Percentiles rank a stretch among this genome's conserved stretches.
phyloP scores from a whole-genome alignment of 768 basidiomycete genomes.

The Russula emetica region DNA sequence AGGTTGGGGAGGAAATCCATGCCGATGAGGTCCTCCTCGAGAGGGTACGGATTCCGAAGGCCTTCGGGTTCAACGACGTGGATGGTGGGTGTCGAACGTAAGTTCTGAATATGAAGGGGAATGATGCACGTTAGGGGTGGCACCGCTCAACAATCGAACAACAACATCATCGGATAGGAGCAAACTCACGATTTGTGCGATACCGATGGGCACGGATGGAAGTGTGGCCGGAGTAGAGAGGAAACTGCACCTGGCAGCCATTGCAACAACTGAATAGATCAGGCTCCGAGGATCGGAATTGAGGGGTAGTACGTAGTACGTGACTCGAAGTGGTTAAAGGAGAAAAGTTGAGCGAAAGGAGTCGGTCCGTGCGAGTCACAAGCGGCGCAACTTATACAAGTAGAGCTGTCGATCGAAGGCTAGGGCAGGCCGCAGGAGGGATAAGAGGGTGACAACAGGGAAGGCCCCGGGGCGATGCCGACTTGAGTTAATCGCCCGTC shows the following conservation, averaged over 20 bases:
- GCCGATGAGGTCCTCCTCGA: conserved; percentile 1
- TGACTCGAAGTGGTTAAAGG: neutral
- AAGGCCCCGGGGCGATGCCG: conserved; percentile 6
- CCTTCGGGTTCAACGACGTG: neutral
- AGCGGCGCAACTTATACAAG: neutral
- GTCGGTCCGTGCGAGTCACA: neutral
- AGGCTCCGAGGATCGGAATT: neutral
- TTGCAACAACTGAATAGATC: neutral
- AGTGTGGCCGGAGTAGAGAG: neutral
- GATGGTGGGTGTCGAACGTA: neutral
- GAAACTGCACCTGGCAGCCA: conserved; percentile 6
- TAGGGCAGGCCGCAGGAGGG: neutral
- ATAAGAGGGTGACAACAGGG: neutral
- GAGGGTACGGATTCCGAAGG: neutral
- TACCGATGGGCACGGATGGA: neutral
- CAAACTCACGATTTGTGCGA: conserved; percentile 7
- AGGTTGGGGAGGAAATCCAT: conserved; percentile 6
- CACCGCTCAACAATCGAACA: neutral
- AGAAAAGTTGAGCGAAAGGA: neutral
- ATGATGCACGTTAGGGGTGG: neutral
- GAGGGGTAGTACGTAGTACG: neutral
- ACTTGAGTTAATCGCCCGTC: neutral
- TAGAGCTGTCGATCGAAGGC: neutral
- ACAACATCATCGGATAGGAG: no score
- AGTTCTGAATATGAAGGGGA: neutral